These are phyloP conservation scores for Colletotrichum sp. DNA, from an alignment of 2,329 filamentous ascomycete species.

Conservation along the genomic window DNA sequence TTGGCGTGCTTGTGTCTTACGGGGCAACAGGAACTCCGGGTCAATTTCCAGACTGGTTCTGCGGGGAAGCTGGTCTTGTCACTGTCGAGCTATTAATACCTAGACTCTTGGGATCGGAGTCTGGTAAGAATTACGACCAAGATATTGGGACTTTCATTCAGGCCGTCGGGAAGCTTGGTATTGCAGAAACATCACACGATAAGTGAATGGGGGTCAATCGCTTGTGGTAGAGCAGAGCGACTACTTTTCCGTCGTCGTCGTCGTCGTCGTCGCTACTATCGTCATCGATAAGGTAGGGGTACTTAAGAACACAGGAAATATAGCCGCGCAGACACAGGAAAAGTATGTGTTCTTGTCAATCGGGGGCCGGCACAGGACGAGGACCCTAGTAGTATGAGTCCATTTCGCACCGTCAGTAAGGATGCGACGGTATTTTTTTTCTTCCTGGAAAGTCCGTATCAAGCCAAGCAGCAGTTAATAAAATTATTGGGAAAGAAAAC, in stretches of 20 bases:
- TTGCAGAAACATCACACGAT: neutral
- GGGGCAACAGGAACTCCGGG: neutral
- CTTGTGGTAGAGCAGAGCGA: too few relatives aligned
- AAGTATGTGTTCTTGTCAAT: too few relatives aligned
- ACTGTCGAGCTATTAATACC: neutral
- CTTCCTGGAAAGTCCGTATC: neutral
- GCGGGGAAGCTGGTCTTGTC: neutral
- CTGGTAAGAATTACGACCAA: neutral
- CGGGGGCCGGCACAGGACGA: accelerated
- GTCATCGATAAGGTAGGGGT: too few relatives aligned
- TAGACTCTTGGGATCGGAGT: neutral
- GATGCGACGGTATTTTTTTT: neutral
- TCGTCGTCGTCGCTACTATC: too few relatives aligned
- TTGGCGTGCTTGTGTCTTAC: neutral
- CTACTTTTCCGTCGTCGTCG: too few relatives aligned
- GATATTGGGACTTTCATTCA: neutral
- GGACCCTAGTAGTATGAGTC: accelerated
- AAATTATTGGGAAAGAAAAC: neutral
- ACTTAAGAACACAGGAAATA: too few relatives aligned
- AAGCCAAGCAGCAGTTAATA: neutral
- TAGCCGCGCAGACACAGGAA: too few relatives aligned
- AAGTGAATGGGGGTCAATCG: neutral
- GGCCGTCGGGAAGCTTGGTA: neutral
- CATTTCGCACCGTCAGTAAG: neutral
- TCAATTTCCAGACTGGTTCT: neutral